Conservation (phyloP, 495 filamentous ascomycete species). For the Neurospora sp. region DNA sequence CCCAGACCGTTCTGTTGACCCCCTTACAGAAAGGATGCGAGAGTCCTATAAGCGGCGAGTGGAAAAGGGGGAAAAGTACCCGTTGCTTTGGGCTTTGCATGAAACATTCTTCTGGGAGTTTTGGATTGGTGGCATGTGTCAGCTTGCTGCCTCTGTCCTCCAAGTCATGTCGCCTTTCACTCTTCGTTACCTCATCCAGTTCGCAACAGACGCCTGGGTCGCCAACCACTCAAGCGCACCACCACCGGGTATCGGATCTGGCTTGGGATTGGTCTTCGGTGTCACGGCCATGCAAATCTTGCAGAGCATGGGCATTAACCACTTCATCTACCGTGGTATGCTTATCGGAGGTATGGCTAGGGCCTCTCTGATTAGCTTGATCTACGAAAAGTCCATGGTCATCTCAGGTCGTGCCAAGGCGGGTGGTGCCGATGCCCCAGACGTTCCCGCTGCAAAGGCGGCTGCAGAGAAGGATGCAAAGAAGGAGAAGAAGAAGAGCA, state of each 20-base stretch:
- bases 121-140: conserved; percentile 67
- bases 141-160: conserved; percentile 58
- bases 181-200: conserved; percentile 66
- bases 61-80: conserved; percentile 57
- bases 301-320: conserved; percentile 63
- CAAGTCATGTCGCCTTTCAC: conserved; percentile 67
- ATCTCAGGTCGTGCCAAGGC: conserved; percentile 71
- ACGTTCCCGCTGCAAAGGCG: conserved; percentile 24
- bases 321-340: conserved; percentile 76
- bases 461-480: conserved; percentile 20
- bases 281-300: conserved; percentile 66
- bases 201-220: conserved; percentile 66
- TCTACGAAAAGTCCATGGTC: conserved; percentile 76
- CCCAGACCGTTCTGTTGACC: conserved; percentile 60
- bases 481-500: conserved; percentile 23
- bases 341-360: conserved; percentile 69
- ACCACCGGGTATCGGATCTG: conserved; percentile 51
- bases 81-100: conserved; percentile 70
- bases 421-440: conserved; percentile 38
- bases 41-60: conserved; percentile 57
- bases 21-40: conserved; percentile 52
- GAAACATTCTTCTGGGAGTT: conserved; percentile 85
- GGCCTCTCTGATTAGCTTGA: conserved; percentile 60
- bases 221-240: conserved; percentile 39
- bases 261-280: conserved; percentile 65